Evolutionary conservation across 331 rosid species (phyloP), one percentile per base, ranked within the genome.

Genomic region (Acacia pycnantha): DNA sequence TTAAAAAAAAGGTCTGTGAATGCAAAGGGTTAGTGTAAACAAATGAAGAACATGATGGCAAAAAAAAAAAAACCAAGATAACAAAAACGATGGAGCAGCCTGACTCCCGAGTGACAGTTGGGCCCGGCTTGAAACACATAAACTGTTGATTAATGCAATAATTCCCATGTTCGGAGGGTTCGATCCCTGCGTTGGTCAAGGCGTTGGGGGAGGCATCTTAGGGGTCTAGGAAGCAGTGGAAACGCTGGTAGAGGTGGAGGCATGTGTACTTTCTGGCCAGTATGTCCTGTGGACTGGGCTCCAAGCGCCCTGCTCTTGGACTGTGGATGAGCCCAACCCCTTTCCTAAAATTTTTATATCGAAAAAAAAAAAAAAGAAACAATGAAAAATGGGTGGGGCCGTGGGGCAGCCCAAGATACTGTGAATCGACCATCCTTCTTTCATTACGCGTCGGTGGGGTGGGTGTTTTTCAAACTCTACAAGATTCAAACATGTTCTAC

Each of bases 401-500:
- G 51, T 21, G n/a, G 69, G 31, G 31, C 2, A 1, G 31, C 31
- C 1, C 35, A 11, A 47, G 14, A 73, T 46, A 48, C 24, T 48
- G 19, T 48, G 21, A 48, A 48, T 48, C 19, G 5, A 19, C 2
- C 37, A 6, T 11, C 15, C 61, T 21, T 51, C 9, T 19, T 79
- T 31, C 61, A 4, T 22, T 58, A 69, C n/a, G n/a, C 81, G 87
- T 85, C 80, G 82, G 85, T 77, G 80, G 80, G 54, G 74, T 51
- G 7, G 80, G 82, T 71, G 79, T 22, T 50, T 13, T 0, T 16
- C 14, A 62, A 70, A 76, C 71, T 84, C 76, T 11, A 0, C 29
- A 2, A 5, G 29, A 53, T 70, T 84, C 84, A 58, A 76, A 69
- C 40, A n/a, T 41, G 35, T 31, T 54, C 27, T 31, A 19, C 31